Conservation (phyloP, 1,139 yeast genomes). For the Blastobotrys petasosporus region DNA sequence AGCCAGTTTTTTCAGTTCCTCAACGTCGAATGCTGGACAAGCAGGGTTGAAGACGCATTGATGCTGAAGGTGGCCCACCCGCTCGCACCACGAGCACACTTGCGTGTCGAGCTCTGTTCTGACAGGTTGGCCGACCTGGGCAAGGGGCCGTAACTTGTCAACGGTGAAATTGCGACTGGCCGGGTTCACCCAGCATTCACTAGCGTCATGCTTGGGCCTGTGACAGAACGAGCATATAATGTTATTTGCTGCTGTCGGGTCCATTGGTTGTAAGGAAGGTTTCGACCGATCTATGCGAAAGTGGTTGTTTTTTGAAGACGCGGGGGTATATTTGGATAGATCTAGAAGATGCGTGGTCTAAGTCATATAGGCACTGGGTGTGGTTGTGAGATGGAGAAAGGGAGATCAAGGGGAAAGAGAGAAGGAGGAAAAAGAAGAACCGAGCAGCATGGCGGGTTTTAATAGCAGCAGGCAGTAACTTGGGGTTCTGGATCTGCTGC, state of each 20-base stretch:
- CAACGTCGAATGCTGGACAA: conserved; percentile 2
- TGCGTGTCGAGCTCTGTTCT: neutral
- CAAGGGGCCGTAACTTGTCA: conserved; percentile 14
- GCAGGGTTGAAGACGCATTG: conserved; percentile 12
- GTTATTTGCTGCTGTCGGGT: neutral
- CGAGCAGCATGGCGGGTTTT: too few species aligned
- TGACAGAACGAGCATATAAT: conserved; percentile 11
- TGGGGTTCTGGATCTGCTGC: too few species aligned
- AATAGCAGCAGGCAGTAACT: too few species aligned
- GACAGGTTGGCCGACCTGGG: conserved; percentile 11
- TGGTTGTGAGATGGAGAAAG: too few species aligned
- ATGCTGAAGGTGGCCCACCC: conserved; percentile 6
- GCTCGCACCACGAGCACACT: conserved; percentile 11
- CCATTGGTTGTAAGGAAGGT: neutral
- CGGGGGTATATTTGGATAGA: too few species aligned
- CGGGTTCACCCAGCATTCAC: conserved; percentile 16
- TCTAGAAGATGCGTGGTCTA: too few species aligned
- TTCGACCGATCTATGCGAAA: neutral
- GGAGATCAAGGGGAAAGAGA: too few species aligned
- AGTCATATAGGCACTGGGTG: too few species aligned
- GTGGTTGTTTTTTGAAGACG: too few species aligned
- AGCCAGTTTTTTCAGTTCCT: conserved; percentile 9
- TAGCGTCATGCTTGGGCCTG: conserved; percentile 11
- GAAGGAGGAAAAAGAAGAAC: too few species aligned
- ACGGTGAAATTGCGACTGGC: conserved; percentile 11